These are phyloP conservation scores for Gillenia trifoliata DNA, from an alignment of 306 rosid species.

Conservation along the genomic window DNA sequence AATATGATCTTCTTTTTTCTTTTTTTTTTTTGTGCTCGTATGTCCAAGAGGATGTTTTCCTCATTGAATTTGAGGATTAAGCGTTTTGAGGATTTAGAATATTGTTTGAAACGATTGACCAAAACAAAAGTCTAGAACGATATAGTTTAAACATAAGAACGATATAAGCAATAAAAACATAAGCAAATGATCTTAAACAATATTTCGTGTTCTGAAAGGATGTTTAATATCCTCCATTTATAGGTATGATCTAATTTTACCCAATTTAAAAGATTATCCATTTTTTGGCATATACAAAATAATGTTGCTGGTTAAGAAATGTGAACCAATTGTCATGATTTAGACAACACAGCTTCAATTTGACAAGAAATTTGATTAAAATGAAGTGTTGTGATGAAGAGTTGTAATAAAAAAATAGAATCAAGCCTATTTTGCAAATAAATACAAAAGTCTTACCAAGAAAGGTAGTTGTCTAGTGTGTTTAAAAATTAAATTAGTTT, in stretches of 20 bases:
- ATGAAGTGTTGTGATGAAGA: background rate
- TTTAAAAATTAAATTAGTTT: background rate
- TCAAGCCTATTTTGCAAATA: background rate
- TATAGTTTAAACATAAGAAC: background rate
- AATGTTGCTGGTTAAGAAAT: background rate
- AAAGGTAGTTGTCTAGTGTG: background rate
- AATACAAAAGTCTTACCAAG: background rate
- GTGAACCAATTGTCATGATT: background rate
- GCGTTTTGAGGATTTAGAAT: no score
- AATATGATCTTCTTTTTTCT: background rate
- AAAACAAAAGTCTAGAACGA: background rate
- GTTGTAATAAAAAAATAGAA: background rate
- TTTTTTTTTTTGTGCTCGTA: background rate
- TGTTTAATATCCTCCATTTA: background rate
- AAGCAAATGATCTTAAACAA: background rate
- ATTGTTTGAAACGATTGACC: no score
- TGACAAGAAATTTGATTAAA: background rate
- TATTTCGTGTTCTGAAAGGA: background rate
- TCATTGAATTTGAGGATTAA: background rate
- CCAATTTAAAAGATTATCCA: no score
- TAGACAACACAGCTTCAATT: background rate
- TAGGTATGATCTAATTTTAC: background rate
- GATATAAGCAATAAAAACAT: background rate
- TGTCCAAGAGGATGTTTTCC: background rate
- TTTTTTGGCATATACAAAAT: background rate